Conservation (phyloP, 345 rosid species). For the Eucalyptus brandiana region DNA sequence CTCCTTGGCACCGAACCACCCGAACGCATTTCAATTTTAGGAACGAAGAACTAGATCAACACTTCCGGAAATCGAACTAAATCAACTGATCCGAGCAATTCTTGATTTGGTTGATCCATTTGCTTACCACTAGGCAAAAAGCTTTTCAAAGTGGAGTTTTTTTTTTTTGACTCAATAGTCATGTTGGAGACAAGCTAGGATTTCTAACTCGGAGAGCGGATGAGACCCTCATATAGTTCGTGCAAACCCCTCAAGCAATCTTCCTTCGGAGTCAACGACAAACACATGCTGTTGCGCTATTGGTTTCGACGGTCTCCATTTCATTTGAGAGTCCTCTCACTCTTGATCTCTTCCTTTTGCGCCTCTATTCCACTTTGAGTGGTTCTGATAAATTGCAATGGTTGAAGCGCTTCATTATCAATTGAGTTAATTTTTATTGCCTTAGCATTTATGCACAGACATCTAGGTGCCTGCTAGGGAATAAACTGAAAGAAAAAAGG, state of each 20-base stretch:
- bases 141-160: background rate
- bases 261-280: background rate
- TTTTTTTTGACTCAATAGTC: background rate
- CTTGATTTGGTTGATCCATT: accelerated
- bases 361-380: background rate
- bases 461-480: background rate
- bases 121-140: background rate
- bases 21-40: too few species aligned
- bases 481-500: background rate
- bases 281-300: background rate
- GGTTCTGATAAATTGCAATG: background rate
- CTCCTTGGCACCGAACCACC: accelerated
- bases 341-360: background rate
- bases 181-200: background rate
- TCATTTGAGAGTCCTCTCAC: background rate
- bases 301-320: background rate
- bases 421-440: background rate
- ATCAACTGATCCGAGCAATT: accelerated
- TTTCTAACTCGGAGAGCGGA: background rate
- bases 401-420: background rate
- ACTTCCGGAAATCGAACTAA: background rate
- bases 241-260: background rate
- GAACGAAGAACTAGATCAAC: background rate
- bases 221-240: background rate
- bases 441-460: background rate